Evolutionary conservation across 83 land plant genomes (phyloP), one percentile per base, ranked within the genome.

Genomic region (Isoetes engelmannii): DNA sequence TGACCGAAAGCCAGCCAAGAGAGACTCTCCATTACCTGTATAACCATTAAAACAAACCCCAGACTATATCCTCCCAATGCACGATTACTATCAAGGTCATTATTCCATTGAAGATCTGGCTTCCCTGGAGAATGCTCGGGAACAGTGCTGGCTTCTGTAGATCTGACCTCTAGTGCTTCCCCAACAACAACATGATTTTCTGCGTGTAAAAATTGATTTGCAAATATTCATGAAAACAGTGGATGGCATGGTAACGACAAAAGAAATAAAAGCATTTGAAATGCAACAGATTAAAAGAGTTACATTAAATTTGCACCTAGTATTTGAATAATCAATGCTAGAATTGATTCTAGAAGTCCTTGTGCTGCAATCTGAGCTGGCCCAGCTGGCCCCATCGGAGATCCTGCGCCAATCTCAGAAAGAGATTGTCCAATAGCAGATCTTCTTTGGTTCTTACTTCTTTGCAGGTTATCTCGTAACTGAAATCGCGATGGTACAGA

Each of bases 181-280:
- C 97, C 97, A 72, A 89, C 97, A 78, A 89, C 50, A 69, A 95
- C 80, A 84, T 95, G 99, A 57, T 95, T 88, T 73, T 88, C 99
- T 93, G 80, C 77, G 6, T 10, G 9, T 8, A 10, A 51, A 51
- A 12, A 12, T 0, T 12, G 3, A 51, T 51, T 51, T 51, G 15
- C 54, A 28, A 28, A 28, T 28, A 28, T 28, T 28, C 37, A 28
- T 28, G 37, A 28, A 28, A 79, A 28, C 2, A 28, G 37, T 28
- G 37, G 1, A 28, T 28, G 37, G 0, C 37, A 28, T 28, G 37
- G 37, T 28, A 28, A 28, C 2, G 37, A 28, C 2, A 0, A 28
- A 28, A 28, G 2, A 0, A 28, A 28, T 28, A 28, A 28, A 28
- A 28, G 37, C 37, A 28, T 28, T 28, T 28, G 37, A 28, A 28